A percentile compares a stretch with the other conserved stretches of the same genome.
phyloP scores from a whole-genome alignment of 352 stramenopile species.

The Phytophthora vignae region DNA sequence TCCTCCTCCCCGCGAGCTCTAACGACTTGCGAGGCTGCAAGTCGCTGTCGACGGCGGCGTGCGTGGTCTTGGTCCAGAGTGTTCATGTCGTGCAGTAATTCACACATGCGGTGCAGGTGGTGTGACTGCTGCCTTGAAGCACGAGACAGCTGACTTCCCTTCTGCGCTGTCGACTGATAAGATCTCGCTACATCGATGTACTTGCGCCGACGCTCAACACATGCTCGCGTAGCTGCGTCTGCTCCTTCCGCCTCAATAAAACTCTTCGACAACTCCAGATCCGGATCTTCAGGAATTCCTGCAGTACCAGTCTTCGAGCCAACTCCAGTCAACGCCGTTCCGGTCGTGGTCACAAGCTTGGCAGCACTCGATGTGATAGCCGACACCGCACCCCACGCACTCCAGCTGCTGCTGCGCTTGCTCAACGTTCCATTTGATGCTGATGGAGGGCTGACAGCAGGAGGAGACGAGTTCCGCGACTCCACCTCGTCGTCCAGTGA shows the following conservation, averaged over 20 bases:
- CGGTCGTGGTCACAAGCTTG: constrained; percentile 80
- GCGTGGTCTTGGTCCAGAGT: constrained; percentile 64
- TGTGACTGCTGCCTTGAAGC: constrained; percentile 66
- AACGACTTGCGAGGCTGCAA: constrained; percentile 31
- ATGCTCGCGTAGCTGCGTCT: constrained; percentile 28
- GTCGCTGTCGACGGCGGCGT: constrained; percentile 45
- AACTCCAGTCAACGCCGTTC: constrained; percentile 55
- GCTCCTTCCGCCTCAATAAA: constrained; percentile 42
- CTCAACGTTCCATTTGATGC: constrained; percentile 28
- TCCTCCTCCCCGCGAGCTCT: constrained; percentile 31
- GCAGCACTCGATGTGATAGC: constrained; percentile 77
- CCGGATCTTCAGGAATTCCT: constrained; percentile 29
- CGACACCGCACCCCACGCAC: constrained; percentile 75
- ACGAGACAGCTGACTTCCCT: constrained; percentile 71
- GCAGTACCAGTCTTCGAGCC: constrained; percentile 44
- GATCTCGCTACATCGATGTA: constrained; percentile 73
- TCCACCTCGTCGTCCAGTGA: constrained; percentile 42
- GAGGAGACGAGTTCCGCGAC: constrained; percentile 26
- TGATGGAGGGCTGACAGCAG: constrained; percentile 27
- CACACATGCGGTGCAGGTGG: constrained; percentile 76
- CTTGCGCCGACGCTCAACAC: constrained; percentile 62
- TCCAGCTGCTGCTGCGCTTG: constrained; percentile 56
- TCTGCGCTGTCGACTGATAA: constrained; percentile 68
- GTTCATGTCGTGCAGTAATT: constrained; percentile 80
- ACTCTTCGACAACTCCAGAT: constrained; percentile 67